These are phyloP conservation scores for Oryza australiensis DNA, from an alignment of 176 grass and related monocot species.

Conservation along the genomic window DNA sequence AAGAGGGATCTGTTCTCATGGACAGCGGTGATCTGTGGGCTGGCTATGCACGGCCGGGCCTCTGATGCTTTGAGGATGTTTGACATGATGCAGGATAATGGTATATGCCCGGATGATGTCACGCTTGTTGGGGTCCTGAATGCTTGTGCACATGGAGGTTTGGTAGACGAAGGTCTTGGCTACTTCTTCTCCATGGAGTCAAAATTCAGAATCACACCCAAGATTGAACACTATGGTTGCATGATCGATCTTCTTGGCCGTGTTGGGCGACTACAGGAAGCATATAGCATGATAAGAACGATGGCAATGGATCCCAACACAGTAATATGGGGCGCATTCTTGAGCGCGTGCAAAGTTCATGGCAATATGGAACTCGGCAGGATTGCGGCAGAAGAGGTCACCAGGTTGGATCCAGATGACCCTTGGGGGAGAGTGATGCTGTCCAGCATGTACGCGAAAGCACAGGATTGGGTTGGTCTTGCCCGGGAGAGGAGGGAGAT, in stretches of 20 bases:
- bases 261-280: slow-evolving; percentile 58
- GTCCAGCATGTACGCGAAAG: slow-evolving; percentile 79
- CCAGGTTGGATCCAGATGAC: slow-evolving; percentile 65
- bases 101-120: slow-evolving; percentile 63
- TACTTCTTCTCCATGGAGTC: slow-evolving; percentile 70
- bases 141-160: slow-evolving; percentile 71
- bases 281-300: slow-evolving; percentile 56
- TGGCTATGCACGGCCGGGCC: slow-evolving; percentile 68
- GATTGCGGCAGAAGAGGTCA: slow-evolving; percentile 53
- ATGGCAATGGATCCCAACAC: slow-evolving; percentile 74
- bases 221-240: slow-evolving; percentile 74
- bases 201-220: slow-evolving; percentile 50
- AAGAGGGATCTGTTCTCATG: slow-evolving; percentile 69
- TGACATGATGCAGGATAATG: slow-evolving; percentile 47
- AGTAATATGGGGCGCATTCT: slow-evolving; percentile 66
- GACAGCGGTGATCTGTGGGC: slow-evolving; percentile 75
- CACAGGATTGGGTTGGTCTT: slow-evolving; percentile 57
- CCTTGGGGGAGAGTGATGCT: slow-evolving; percentile 68
- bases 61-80: slow-evolving; percentile 63
- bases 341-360: slow-evolving; percentile 79
- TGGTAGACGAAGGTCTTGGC: slow-evolving; percentile 59
- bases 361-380: slow-evolving; percentile 57
- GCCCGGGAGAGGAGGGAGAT: slow-evolving; percentile 69
- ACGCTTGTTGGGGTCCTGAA: slow-evolving; percentile 69
- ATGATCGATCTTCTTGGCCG: slow-evolving; percentile 83